A percentile compares a stretch with the other conserved stretches of the same genome.
These are phyloP conservation scores for Thuidium tamariscinum DNA, from an alignment of 225 moss, liverwort and hornwort genomes.

Conservation along the genomic window DNA sequence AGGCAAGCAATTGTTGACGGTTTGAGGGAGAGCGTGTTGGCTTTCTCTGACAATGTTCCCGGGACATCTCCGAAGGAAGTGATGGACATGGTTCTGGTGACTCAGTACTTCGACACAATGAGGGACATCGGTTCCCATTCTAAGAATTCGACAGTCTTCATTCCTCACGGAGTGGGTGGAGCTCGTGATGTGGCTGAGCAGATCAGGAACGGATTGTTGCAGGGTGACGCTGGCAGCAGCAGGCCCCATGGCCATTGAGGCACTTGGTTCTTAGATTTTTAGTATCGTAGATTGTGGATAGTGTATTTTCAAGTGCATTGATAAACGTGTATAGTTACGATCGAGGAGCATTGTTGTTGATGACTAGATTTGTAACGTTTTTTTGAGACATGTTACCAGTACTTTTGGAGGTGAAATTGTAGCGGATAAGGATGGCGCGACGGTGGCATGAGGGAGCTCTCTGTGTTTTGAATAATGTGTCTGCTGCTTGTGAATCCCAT, in stretches of 20 bases:
- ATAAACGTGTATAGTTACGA: not conserved
- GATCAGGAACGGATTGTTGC: constrained; percentile 75
- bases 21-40: constrained; percentile 76
- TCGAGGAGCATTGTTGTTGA: not conserved
- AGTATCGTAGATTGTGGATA: not conserved
- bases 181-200: constrained; percentile 77
- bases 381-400: not conserved
- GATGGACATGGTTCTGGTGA: constrained; percentile 79
- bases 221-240: constrained; percentile 33
- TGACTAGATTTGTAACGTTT: not conserved
- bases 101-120: constrained; percentile 92
- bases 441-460: not conserved
- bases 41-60: constrained; percentile 78
- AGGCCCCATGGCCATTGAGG: not conserved
- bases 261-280: not conserved
- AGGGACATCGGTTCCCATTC: constrained; percentile 70
- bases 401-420: not conserved
- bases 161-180: constrained; percentile 78
- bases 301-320: not conserved
- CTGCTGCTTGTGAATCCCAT: not conserved
- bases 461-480: not conserved
- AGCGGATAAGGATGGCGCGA: not conserved
- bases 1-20: constrained; percentile 85
- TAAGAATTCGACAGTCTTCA: constrained; percentile 84
- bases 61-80: constrained; percentile 79